A percentile compares a stretch with the other conserved stretches of the same genome.
phyloP scores from a whole-genome alignment of 2,329 filamentous ascomycete species.

The Chlorencoelia australis region DNA sequence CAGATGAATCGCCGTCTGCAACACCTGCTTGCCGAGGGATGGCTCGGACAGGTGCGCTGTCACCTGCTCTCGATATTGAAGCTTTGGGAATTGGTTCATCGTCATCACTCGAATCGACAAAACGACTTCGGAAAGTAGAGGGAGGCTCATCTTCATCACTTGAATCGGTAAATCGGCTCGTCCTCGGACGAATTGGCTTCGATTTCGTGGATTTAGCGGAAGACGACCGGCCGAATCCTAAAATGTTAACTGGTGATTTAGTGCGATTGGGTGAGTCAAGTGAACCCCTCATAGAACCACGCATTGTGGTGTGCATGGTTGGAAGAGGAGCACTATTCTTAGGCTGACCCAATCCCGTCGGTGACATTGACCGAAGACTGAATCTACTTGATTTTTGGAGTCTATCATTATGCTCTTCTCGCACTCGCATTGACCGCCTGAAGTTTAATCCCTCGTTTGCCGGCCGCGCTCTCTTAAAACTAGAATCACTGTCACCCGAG shows the following conservation, averaged over 20 bases:
- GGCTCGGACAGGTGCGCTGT: constrained; percentile 34
- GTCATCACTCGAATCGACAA: constrained; percentile 55
- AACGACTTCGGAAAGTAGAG: constrained; percentile 36
- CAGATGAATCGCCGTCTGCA: constrained; percentile 50
- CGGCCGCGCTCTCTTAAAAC: constrained; percentile 60
- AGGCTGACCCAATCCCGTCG: too few species aligned
- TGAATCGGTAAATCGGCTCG: constrained; percentile 27
- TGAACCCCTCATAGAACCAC: constrained; percentile 29
- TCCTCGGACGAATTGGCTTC: constrained; percentile 9
- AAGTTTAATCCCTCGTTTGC: constrained; percentile 46
- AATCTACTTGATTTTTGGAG: constrained; percentile 46
- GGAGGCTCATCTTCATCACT: constrained; percentile 27
- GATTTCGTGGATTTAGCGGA: constrained; percentile 11
- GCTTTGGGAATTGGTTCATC: constrained; percentile 17
- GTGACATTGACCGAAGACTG: constrained; percentile 62
- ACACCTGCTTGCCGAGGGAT: constrained; percentile 35
- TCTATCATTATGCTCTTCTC: constrained; percentile 19
- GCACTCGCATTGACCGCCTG: constrained; percentile 61
- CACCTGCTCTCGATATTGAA: constrained; percentile 14
- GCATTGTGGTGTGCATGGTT: constrained; percentile 26
- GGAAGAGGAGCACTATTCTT: constrained; percentile 28
- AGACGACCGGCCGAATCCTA: constrained; percentile 18
- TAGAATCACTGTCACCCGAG: constrained; percentile 67
- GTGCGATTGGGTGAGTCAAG: constrained; percentile 9
- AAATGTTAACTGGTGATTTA: constrained; percentile 13